Evolutionary conservation across 2,329 filamentous ascomycete species (phyloP), one percentile per base, ranked within the genome.

Genomic region (Epichloe sp.): DNA sequence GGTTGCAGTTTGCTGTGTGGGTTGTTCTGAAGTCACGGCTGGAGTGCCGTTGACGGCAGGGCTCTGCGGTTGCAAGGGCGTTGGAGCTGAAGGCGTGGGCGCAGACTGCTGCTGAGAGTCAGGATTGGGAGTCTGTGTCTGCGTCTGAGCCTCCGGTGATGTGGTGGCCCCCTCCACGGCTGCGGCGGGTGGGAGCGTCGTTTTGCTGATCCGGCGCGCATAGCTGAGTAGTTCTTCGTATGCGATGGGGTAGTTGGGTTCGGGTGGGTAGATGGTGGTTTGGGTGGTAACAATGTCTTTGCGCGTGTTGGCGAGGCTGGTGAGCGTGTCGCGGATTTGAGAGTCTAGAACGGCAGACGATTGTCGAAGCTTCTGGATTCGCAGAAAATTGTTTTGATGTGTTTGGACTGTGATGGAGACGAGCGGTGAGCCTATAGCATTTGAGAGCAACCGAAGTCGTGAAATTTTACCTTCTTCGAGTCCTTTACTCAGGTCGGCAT

Each of bases 161-260:
- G 64, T 53, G 19, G 64, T 59, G 19, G 68, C 51, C 21, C 67
- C 63, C 55, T 74, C 73, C 12, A 71, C 65, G 47, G 72, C 70
- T 45, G 71, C 70, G 0, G 79, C 79, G 0, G 83, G 83, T 0
- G 88, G 86, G 12, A 88, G 75, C 0, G 88, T 91, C 56, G 83
- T 88, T 63, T 83, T 85, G 64, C 83, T 85, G 61, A 94, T 93
- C 56, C 83, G 82, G 43, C 84, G 83, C 21, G 87, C 88, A 63
- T 88, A 93, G 55, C 74, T 76, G 21, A 94, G 80, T 0, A 94
- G 78, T 57, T 90, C 83, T 44, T 81, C 76, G 61, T 88, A 87
- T 3, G 77, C 77, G 47, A 93, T 77, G 10, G 73, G 67, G 57
- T 77, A 73, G 61, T 71, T 76, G 2, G 73, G 68, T 4, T 66